Evolutionary conservation across 768 basidiomycete genomes (phyloP).

Genomic region (Phanerochaete carnosa): DNA sequence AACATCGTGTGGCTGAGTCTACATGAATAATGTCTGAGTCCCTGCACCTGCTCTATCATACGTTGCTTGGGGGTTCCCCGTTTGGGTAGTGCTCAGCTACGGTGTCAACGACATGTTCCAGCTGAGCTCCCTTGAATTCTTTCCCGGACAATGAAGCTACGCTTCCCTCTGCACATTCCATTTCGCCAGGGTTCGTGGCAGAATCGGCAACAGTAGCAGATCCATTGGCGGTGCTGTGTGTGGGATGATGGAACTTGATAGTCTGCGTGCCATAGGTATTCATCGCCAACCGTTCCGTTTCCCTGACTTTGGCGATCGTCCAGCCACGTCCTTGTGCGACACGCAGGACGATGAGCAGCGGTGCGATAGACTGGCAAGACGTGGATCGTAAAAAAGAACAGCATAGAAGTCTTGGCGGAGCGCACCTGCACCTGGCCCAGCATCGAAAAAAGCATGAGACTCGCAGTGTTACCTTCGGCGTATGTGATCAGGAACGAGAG

Average conservation of each 20-base stretch:
- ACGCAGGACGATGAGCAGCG: conserved; percentile 22
- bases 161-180: not conserved
- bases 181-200: not conserved
- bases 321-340: conserved; percentile 19
- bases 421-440: conserved; percentile 22
- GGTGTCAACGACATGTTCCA: too few species aligned
- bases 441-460: conserved; percentile 18
- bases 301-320: not conserved
- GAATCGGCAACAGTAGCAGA: not conserved
- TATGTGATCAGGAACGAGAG: conserved; percentile 23
- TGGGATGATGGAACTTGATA: not conserved
- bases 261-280: not conserved
- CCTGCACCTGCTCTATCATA: too few species aligned
- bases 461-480: conserved; percentile 11
- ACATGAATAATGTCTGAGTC: too few species aligned
- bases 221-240: not conserved
- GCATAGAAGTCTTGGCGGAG: too few species aligned
- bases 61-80: too few species aligned
- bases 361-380: conserved; percentile 23
- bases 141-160: not conserved
- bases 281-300: not conserved
- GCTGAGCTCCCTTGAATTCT: not conserved
- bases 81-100: too few species aligned
- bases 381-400: too few species aligned
- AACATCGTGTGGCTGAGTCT: too few species aligned